A percentile compares a stretch with the other conserved stretches of the same genome.
These are phyloP conservation scores for Fraxinus pennsylvanica DNA, from an alignment of 257 asterid genomes.

Conservation along the genomic window DNA sequence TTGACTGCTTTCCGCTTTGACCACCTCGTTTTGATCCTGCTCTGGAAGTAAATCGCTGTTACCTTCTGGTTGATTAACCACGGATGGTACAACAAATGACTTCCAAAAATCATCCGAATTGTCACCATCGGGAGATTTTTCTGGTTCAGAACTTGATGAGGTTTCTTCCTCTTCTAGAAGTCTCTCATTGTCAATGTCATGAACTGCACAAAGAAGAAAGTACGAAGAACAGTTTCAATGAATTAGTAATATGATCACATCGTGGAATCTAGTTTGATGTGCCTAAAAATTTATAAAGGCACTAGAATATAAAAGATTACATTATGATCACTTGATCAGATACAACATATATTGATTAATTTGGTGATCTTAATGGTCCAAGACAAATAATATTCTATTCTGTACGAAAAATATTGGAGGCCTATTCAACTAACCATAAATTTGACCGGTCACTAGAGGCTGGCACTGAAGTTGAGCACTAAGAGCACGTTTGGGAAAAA, in stretches of 20 bases:
- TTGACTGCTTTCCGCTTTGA: conserved; percentile 41
- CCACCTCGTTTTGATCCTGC: conserved; percentile 31
- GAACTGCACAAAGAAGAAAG: conserved; percentile 42
- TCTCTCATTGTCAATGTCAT: conserved; percentile 35
- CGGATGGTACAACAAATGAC: conserved; percentile 43
- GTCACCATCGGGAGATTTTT: conserved; percentile 27
- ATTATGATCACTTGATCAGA: not conserved
- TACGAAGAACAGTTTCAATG: not conserved
- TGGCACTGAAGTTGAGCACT: not conserved
- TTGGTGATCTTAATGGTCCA: not conserved
- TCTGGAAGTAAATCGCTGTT: conserved; percentile 37
- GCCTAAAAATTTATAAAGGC: not conserved
- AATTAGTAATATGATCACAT: not conserved
- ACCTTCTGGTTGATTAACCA: conserved; percentile 17
- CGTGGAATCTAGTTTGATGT: not conserved
- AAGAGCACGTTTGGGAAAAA: too few species aligned
- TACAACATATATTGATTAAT: not conserved
- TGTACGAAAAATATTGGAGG: not conserved
- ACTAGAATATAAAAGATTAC: not conserved
- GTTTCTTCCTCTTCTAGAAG: conserved; percentile 42
- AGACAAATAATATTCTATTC: not conserved
- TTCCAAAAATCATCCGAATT: conserved; percentile 59
- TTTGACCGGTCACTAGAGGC: not conserved
- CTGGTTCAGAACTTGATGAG: conserved; percentile 36
- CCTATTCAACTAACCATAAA: not conserved